phyloP scores from a whole-genome alignment of 2,329 filamentous ascomycete species.

The Fusarium nelsonii region DNA sequence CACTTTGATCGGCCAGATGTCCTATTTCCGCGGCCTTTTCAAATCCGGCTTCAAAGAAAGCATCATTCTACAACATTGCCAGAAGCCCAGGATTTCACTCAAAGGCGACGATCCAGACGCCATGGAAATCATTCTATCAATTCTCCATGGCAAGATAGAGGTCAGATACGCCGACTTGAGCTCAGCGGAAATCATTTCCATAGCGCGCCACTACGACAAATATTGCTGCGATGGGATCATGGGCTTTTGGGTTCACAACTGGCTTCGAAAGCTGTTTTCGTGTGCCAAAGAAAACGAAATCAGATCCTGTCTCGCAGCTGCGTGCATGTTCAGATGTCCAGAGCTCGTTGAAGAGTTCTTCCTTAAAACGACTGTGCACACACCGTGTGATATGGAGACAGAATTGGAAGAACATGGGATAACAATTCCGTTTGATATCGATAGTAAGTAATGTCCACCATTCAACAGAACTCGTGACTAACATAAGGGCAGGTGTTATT shows the following conservation, averaged over 20 bases:
- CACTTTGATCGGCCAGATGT: not conserved
- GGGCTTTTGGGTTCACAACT: not conserved
- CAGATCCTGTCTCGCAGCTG: not conserved
- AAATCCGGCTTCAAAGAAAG: not conserved
- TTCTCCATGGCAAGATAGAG: not conserved
- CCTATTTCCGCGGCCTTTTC: not conserved
- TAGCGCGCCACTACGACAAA: not conserved
- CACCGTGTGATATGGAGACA: not conserved
- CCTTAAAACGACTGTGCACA: not conserved
- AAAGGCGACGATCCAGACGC: not conserved
- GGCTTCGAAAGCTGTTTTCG: not conserved
- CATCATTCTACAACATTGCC: not conserved
- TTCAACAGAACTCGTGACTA: no score
- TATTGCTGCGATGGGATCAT: not conserved
- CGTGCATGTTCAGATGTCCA: not conserved
- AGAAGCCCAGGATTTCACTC: not conserved
- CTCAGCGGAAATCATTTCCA: not conserved
- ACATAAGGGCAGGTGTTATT: not conserved
- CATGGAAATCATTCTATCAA: not conserved
- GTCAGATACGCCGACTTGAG: not conserved
- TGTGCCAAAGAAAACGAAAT: not conserved
- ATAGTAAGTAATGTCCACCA: no score
- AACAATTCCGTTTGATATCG: not conserved
- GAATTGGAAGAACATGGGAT: not conserved
- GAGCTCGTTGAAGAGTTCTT: not conserved